Conservation (phyloP, 2,329 filamentous ascomycete genomes). For the Alternaria triticina region DNA sequence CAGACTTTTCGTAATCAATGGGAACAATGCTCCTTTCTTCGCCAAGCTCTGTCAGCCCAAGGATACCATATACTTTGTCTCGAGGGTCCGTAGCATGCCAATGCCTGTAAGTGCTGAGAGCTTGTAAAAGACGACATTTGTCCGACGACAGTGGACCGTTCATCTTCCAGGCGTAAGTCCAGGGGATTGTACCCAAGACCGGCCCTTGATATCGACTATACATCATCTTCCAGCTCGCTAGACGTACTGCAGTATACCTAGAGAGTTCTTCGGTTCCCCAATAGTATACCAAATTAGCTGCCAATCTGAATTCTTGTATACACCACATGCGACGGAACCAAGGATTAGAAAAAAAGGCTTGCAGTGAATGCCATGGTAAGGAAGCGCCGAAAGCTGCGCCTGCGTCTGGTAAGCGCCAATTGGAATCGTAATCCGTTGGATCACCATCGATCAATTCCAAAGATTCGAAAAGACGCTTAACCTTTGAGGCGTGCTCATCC, state of each 20-base stretch:
- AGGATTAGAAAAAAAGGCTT: not conserved
- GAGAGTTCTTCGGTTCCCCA: not conserved
- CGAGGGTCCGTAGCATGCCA: not conserved
- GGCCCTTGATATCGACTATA: rapidly evolving
- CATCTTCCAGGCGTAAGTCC: not conserved
- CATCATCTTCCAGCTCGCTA: not conserved
- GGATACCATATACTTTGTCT: not conserved
- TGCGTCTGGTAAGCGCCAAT: not conserved
- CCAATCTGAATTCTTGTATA: not conserved
- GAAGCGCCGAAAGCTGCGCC: not conserved
- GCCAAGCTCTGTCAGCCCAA: not conserved
- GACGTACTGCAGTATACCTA: not conserved
- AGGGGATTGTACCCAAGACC: rapidly evolving
- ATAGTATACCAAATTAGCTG: not conserved
- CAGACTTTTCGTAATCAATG: not conserved
- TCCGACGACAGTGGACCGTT: not conserved
- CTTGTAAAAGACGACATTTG: not conserved
- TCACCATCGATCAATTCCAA: not conserved
- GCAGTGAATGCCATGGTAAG: not conserved
- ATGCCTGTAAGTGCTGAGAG: not conserved
- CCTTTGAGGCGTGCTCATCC: not conserved
- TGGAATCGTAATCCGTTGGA: not conserved
- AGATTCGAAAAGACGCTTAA: not conserved
- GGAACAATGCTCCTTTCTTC: not conserved
- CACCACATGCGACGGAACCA: not conserved